Percentiles rank a stretch among this genome's conserved stretches.
phyloP scores from a whole-genome alignment of 805 yeast species.

The Lipomyces anomalus region DNA sequence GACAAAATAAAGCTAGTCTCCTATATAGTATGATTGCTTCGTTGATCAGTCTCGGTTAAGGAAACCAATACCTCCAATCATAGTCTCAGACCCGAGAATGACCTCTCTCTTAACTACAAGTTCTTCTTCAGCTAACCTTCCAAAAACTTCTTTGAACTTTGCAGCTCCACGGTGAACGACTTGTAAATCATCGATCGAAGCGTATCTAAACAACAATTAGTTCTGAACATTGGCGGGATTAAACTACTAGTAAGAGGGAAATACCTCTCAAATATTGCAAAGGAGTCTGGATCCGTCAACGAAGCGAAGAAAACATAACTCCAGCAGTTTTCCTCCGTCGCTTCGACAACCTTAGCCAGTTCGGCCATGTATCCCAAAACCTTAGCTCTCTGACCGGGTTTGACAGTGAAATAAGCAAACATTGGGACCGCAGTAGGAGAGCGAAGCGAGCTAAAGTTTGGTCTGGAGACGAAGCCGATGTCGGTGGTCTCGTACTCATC shows the following conservation, averaged over 20 bases:
- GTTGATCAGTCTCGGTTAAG: slow-evolving; percentile 1
- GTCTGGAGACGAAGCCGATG: slow-evolving; percentile 20
- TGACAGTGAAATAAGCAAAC: slow-evolving; percentile 7
- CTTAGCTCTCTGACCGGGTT: slow-evolving; percentile 51
- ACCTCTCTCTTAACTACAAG: slow-evolving; percentile 2
- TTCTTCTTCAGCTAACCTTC: slow-evolving; percentile 4
- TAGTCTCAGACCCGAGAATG: slow-evolving; percentile 2
- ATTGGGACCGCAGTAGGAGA: neutral
- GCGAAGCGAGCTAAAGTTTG: slow-evolving; percentile 4
- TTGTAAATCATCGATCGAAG: slow-evolving; percentile 9
- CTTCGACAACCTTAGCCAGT: slow-evolving; percentile 9
- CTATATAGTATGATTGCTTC: no score
- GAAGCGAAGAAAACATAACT: slow-evolving; percentile 11
- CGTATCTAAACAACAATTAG: slow-evolving; percentile 7
- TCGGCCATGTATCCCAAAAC: slow-evolving; percentile 46
- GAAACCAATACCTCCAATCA: slow-evolving; percentile 14
- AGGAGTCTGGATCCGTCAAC: slow-evolving; percentile 12
- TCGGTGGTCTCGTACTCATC: slow-evolving; percentile 13
- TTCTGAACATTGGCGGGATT: neutral
- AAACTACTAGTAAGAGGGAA: neutral
- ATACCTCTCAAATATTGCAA: slow-evolving; percentile 18
- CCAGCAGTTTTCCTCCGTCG: slow-evolving; percentile 11
- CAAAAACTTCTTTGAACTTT: slow-evolving; percentile 10
- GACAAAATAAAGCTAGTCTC: no score
- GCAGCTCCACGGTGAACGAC: slow-evolving; percentile 14